Evolutionary conservation across 148 eudicot genomes (phyloP), one percentile per base, ranked within the genome.

Genomic region (Cornus suecica): DNA sequence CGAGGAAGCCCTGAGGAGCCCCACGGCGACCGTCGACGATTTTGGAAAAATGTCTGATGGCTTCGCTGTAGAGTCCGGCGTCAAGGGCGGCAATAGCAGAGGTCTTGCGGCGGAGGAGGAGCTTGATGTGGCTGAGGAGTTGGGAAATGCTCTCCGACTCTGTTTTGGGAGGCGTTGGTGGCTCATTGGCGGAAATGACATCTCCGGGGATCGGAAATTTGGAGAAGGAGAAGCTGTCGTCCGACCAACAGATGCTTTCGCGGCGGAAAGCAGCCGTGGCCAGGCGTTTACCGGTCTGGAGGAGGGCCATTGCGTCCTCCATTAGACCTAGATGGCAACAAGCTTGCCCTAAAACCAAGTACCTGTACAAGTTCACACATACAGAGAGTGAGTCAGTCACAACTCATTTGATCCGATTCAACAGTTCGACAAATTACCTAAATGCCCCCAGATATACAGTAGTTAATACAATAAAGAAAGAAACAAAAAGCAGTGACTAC

Each of bases 271-370:
- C 99, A 2, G 88, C 99, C 0, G 94, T 74, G 48, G 99, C 97
- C 9, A 95, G 86, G 66, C 97, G 99, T 79, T 93, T 95, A 1
- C 97, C 97, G 76, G 94, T 94, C 77, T 93, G 99, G 63, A 95
- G 92, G 71, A 95, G 94, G 13, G 87, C 88, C 90, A 93, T 79
- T 20, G 99, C 99, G 70, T 93, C 99, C 77, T 95, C 98, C 99
- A 95, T 95, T 58, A 95, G 66, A 1, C 99, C 98, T 13, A 95
- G 77, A 75, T 93, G 97, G 84, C 93, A 87, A 67, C 99, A 95
- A 6, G 99, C 99, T 83, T 93, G 99, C 4, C 99, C 99, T 16
- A 95, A 67, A 4, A 95, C 93, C 80, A 86, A 78, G 83, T 95
- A 95, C 81, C 99, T 95, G 87, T 27, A 68, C 9, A 37, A 37